Percentiles rank a stretch among this genome's conserved stretches.
Conservation (phyloP, 176 grass and related monocot species). For the Oryza punctata region DNA sequence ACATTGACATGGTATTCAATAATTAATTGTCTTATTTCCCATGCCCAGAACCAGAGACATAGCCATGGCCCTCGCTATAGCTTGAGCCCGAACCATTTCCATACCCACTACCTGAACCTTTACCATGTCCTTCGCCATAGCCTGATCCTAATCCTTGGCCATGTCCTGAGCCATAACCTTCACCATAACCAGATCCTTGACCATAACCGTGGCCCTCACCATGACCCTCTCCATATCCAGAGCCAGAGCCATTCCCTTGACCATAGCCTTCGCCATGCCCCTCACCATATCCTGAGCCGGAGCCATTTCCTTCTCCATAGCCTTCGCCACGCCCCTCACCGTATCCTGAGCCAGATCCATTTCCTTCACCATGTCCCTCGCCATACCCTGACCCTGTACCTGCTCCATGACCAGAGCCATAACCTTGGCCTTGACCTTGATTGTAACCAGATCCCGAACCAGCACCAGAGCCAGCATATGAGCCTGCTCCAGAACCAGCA, state of each 20-base stretch:
- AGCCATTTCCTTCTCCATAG: slow-evolving; percentile 15
- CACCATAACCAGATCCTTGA: slow-evolving; percentile 7
- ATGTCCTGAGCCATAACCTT: background rate
- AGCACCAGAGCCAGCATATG: background rate
- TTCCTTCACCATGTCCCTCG: slow-evolving; percentile 1
- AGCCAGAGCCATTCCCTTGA: background rate
- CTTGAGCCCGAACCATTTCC: slow-evolving; percentile 21
- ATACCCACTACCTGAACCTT: slow-evolving; percentile 13
- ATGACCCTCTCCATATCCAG: background rate
- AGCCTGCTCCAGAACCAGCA: background rate
- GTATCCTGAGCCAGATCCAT: slow-evolving; percentile 20
- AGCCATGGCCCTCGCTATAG: slow-evolving; percentile 44
- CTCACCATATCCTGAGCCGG: background rate
- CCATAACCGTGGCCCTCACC: slow-evolving; percentile 14
- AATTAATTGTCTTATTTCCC: background rate
- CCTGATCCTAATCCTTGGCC: slow-evolving; percentile 25
- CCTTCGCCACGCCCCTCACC: slow-evolving; percentile 37
- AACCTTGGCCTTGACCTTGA: slow-evolving; percentile 41
- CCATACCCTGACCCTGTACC: background rate
- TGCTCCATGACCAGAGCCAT: background rate
- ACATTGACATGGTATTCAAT: background rate
- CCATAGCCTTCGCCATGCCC: slow-evolving; percentile 25
- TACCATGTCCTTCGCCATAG: slow-evolving; percentile 4
- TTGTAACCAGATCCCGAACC: slow-evolving; percentile 16
- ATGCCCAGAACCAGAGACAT: slow-evolving; percentile 21